Evolutionary conservation across 1,139 yeast species (phyloP), one percentile per base, ranked within the genome.

Genomic region (Meyerozyma guilliermondii): DNA sequence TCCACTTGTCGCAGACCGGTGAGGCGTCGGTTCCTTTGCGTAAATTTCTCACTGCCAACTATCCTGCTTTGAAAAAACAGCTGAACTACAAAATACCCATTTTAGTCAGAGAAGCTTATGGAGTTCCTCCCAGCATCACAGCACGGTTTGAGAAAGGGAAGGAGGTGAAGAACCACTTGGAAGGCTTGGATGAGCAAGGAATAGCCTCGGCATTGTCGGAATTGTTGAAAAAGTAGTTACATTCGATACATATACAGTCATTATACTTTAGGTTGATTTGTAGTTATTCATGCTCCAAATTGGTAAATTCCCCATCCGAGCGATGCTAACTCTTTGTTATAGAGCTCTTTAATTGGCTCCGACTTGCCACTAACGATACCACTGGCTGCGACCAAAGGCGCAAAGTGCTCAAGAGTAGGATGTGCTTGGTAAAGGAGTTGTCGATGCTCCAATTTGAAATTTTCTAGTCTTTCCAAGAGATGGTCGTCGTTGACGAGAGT

Each of bases 1-100:
- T 86, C 65, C 87, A 85, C 58, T 74, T 86, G 50, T 82, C 88
- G 41, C 94, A 85, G 64, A 76, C 86, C 24, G 87, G 87, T 28
- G 80, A 80, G 50, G 80, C 87, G 9, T 78, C 89, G 23, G 71
- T 73, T 22, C 81, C 86, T 23, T 71, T 83, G 55, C 76, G 87
- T 62, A 65, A 76, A 35, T 86, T 83, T 58, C 71, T 85, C 54
- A 64, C 76, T 45, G 69, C 75, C 47, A 72, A 81, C 62, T 86
- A 85, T 62, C 78, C 83, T 17, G 58, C 67, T 24, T 69, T 86
- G 58, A 85, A 83, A 63, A 62, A 66, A 50, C 68, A 65, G 51
- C 60, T 65, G 53, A 57, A 67, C 45, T 49, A 66, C 53, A 55
- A 63, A 50, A 68, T 83, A 36, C 94, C 92, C 17, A 79, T 86